Evolutionary conservation across 2,329 filamentous ascomycete genomes (phyloP), one percentile per base, ranked within the genome.

Genomic region (Verticillium nubilum): DNA sequence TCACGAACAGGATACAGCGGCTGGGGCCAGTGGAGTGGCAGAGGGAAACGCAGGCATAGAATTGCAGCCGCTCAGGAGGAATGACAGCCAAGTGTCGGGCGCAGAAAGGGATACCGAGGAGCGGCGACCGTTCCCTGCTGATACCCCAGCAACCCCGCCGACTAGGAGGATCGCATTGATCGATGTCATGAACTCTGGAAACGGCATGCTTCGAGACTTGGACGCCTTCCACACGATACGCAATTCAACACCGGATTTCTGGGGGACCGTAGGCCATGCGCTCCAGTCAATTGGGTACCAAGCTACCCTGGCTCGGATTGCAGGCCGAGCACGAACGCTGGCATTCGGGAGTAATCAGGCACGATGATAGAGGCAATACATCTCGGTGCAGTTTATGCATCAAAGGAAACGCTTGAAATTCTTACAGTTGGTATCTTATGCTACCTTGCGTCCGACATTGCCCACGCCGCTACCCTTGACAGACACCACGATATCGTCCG

Each of bases 381-480:
- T 4, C n/a, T 9, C n/a, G 17, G 9, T 25, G 42, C n/a, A 47
- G 7, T n/a, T 12, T 23, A 7, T 23, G 42, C 42, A 47, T 47
- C n/a, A 47, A 47, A 47, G 12, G 19, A 47, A 23, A 23, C 42
- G 42, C 42, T 47, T 47, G 42, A 54, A 31, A 56, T 56, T 26
- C 37, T 57, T 28, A 52, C 47, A 57, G 26, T 57, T 62, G 62
- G 59, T 62, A 60, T 67, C 42, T 74, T 74, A 86, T 67, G 82
- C 83, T 69, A 97, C 89, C 78, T 98, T 98, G 69, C 93, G 86
- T 58, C 94, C 94, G 55, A 98, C 90, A 72, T 98, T 99, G 29
- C 95, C 95, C 61, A 99, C 91, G 52, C 95, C 95, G 67, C 86
- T 87, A 31, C 95, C 95, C 69, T 98, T 96, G 52, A 99, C 89